Base-by-base conservation (phyloP, 176 grass and related monocot genomes). In the Coix lacrymajobi region DNA sequence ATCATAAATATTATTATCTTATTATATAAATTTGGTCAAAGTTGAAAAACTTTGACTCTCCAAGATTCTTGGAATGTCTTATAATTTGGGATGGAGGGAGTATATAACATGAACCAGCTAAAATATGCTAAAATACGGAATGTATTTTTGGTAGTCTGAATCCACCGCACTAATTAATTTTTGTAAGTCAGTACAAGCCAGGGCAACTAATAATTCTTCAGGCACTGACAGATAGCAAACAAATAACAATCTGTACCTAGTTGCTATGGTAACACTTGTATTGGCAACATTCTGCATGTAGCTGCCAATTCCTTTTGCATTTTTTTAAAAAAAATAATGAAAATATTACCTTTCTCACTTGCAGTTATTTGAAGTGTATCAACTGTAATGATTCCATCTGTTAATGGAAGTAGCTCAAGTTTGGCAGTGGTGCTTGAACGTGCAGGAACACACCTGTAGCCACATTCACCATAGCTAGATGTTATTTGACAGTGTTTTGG, bases 381-480 rank as follows among this genome's bases (percentile, higher is more conserved):
- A 54, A 99, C 83, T 76, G 85, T 91, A 85, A 99, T 96, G 77
- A 96, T 99, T 71, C 96, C 96, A 81, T 99, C 91, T 64, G 93
- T 89, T 84, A 99, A 90, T 11, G 96, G 96, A 67, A 99, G 91
- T 57, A 99, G 65, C 85, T 99, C 93, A 52, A 99, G 89, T 87
- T 99, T 99, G 58, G 96, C 93, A 8, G 87, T 90, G 52, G 96
- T 82, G 92, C 96, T 99, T 76, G 96, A 96, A 73, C 37, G 91
- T 83, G 89, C 79, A 71, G 91, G 91, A 74, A 99, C 81, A 90
- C 91, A 99, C 84, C 96, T 99, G 77, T 74, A 66, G 67, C 38
- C 49, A 76, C 48, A 75, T 22, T 31, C 39, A 45, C 43, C 17
- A 49, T 6, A 52, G 48, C 7, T 73, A 82, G 77, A 66, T 64